phyloP scores from a whole-genome alignment of 306 rosid species.

The Cajanus cajan region DNA sequence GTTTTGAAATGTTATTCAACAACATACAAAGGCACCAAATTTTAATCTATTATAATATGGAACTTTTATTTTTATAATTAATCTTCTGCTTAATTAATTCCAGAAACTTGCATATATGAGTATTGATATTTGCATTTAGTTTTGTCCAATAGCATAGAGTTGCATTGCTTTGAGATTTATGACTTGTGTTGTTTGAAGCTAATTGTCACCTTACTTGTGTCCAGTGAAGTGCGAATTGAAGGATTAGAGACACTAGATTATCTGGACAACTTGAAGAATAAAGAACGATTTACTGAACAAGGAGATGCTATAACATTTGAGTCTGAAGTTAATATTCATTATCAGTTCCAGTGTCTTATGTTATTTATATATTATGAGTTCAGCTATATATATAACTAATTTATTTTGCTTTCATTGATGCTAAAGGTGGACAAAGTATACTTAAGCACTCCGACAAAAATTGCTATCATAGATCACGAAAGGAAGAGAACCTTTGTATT shows the following conservation, averaged over 20 bases:
- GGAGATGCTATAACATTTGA: conserved; percentile 80
- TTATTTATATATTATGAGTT: conserved; percentile 1
- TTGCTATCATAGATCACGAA: conserved; percentile 80
- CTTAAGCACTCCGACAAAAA: conserved; percentile 67
- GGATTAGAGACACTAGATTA: conserved; percentile 84
- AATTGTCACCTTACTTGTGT: conserved; percentile 19
- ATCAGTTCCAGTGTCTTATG: background rate
- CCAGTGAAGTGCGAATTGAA: conserved; percentile 81
- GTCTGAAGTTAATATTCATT: conserved; percentile 52
- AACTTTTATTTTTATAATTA: no score
- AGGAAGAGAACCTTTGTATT: conserved; percentile 72
- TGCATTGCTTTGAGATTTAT: background rate
- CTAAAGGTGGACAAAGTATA: conserved; percentile 72
- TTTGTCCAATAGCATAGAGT: background rate
- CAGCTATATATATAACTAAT: conserved; percentile 15
- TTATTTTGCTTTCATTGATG: conserved; percentile 18
- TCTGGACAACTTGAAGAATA: conserved; percentile 71
- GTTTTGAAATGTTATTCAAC: background rate
- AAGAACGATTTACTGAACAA: conserved; percentile 73
- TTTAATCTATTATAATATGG: background rate
- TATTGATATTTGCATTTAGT: conserved; percentile 1
- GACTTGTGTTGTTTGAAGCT: conserved; percentile 5
- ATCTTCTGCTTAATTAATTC: background rate
- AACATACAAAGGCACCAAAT: background rate
- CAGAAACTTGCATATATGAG: background rate